Conservation (phyloP, 2,329 filamentous ascomycete species). For the Cytospora schulzeri region DNA sequence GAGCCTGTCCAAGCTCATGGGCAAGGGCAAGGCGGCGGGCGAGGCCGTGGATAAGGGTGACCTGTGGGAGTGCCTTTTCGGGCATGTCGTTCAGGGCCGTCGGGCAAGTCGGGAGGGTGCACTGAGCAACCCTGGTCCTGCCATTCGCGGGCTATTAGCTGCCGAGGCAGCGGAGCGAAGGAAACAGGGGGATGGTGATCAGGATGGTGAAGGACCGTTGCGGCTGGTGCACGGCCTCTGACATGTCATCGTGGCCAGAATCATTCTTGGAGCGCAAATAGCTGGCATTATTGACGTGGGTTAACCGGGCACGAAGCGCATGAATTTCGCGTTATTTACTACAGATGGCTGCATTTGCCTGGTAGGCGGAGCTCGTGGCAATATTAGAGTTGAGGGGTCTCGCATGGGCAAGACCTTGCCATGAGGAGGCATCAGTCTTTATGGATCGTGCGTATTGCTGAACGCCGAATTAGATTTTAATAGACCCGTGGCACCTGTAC, state of each 20-base stretch:
- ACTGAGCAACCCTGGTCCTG: slow-evolving; percentile 15
- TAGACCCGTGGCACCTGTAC: not conserved
- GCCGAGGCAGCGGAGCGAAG: slow-evolving; percentile 48
- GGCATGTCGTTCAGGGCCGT: slow-evolving; percentile 45
- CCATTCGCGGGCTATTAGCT: slow-evolving; percentile 44
- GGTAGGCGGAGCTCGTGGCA: not conserved
- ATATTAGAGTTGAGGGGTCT: not conserved
- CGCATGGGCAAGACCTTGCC: too few relatives aligned
- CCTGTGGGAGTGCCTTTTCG: slow-evolving; percentile 88
- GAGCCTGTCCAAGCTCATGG: slow-evolving; percentile 69
- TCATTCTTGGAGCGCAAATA: not conserved
- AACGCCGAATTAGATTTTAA: not conserved
- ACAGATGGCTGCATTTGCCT: not conserved
- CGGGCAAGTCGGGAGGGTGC: slow-evolving; percentile 5
- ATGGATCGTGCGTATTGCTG: too few relatives aligned
- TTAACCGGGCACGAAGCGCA: not conserved
- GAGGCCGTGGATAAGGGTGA: slow-evolving; percentile 80
- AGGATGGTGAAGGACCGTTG: not conserved
- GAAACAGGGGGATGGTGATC: slow-evolving; percentile 26
- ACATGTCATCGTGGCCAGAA: not conserved
- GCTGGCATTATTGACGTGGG: not conserved
- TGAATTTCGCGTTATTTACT: too few relatives aligned
- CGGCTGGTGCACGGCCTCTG: slow-evolving; percentile 14
- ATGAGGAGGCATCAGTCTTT: too few relatives aligned
- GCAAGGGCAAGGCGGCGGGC: slow-evolving; percentile 69